Evolutionary conservation across 306 rosid species (phyloP), one percentile per base, ranked within the genome.

Genomic region (Sindora glabra): DNA sequence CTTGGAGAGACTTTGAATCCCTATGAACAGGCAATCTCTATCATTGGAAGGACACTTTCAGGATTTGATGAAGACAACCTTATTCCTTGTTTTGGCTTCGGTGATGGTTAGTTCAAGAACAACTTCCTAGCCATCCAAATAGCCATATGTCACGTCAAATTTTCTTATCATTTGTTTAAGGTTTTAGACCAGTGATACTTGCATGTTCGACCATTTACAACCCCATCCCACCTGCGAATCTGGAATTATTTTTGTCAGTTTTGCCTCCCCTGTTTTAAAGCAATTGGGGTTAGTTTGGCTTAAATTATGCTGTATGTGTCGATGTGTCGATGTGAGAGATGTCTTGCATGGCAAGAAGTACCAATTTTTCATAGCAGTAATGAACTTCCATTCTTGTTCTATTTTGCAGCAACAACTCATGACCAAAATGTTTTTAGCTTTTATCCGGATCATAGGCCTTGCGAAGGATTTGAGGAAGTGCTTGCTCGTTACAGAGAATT

Each of bases 21-120:
- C 4, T 74, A 74, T 16, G 74, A 74, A 15, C 73, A 53, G 48
- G 78, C 70, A 34, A 67, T 67, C 24, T 74, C 74, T 14, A 67
- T 74, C 51, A 60, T 74, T 1, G 73, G 74, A 14, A 60, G 48
- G 40, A 67, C 78, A 22, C 78, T 74, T 5, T 56, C 46, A 10
- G 17, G n/a, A 2, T 67, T 67, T 24, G 78, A 74, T 7, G 74
- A 74, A 17, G 78, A 74, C 41, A 61, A 61, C 40, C 72, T 8
- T 12, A 74, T 74, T 39, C 78, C 78, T 27, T 74, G 74, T 44
- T 74, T 59, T 27, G 74, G 78, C 59, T 74, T 60, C 26, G 78
- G 74, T 9, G 74, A 74, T 30, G 64, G 77, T 69, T 26, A 63
- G 71, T 71, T 39, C 9, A 9, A 39, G 23, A n/a, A 24, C 32